Base-by-base conservation (phyloP, 345 rosid species). In the Populus nigra region DNA sequence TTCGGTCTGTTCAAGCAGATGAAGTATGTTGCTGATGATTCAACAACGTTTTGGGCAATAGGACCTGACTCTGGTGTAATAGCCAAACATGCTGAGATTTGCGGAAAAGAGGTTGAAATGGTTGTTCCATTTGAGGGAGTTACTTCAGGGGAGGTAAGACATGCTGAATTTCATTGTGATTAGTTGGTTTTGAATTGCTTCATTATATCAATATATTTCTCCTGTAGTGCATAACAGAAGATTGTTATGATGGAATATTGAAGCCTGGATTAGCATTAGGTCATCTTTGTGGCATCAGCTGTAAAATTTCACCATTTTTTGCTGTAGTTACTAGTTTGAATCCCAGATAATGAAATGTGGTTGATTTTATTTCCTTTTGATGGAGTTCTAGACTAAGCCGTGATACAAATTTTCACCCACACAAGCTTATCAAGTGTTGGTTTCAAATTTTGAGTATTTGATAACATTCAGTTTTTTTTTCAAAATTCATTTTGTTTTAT, bases 81-180 rank as follows among this genome's bases (percentile, higher is more conserved):
- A 73, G 97, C 99, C 22, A 85, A 83, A 77, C 92, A 87, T 65
- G 90, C 97, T 18, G 89, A 89, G 76, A 87, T 85, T 80, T 92
- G 97, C 69, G 99, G 99, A 74, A 85, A 87, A 65, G 95, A 93
- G 79, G 88, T 96, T 45, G 97, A 93, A 77, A 86, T 96, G 91
- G 88, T 87, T 72, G 93, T 96, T 87, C 99, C 99, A 22, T 92
- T 96, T 76, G 97, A 96, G 87, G 98, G 94, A 39, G 81, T 78
- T 68, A 84, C 81, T 80, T 83, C 86, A 33, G 91, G 96, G 69
- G 93, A 96, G 99, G 99, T 96, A 89, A 7, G 59, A 57, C 70
- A 38, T 59, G 63, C 23, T 23, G 29, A 36, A 2, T 29, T 74
- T 76, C 33, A 36, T 68, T 74, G 17, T 47, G 39, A 57, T 27